phyloP scores from a whole-genome alignment of 148 eudicot genomes.

The Gaultheria prostrata region DNA sequence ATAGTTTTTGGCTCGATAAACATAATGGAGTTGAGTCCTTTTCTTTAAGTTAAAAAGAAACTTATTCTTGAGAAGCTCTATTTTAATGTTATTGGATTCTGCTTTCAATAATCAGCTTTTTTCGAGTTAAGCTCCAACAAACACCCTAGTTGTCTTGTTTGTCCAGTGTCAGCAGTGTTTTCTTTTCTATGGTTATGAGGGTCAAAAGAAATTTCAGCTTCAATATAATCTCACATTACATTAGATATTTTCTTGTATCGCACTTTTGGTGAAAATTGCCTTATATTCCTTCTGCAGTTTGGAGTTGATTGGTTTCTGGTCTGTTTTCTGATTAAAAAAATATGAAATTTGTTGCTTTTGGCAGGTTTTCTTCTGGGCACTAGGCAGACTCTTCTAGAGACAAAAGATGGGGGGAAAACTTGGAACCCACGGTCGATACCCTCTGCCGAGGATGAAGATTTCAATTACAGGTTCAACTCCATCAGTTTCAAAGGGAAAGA shows the following conservation, averaged over 20 bases:
- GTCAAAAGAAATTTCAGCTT: background rate
- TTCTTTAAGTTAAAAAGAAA: background rate
- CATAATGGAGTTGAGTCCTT: background rate
- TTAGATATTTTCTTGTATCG: background rate
- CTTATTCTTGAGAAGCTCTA: background rate
- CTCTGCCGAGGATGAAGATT: constrained; percentile 97
- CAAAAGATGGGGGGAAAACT: constrained; percentile 83
- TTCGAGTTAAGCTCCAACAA: background rate
- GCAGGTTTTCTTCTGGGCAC: constrained; percentile 92
- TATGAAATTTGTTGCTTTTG: constrained; percentile 28
- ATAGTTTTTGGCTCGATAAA: background rate
- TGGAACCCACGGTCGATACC: constrained; percentile 79
- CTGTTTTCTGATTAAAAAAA: background rate
- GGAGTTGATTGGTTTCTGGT: background rate
- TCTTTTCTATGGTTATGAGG: background rate
- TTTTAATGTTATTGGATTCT: background rate
- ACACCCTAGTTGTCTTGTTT: background rate
- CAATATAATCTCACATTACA: no score
- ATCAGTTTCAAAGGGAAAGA: constrained; percentile 93
- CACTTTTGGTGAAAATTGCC: background rate
- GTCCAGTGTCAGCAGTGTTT: background rate
- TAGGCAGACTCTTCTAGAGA: constrained; percentile 92
- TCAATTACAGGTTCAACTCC: constrained; percentile 90
- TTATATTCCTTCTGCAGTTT: background rate
- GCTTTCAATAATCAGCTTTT: background rate